Evolutionary conservation across 192 early-diverging fungal species (phyloP), one percentile per base, ranked within the genome.

Genomic region (Gonapodya prolifera): DNA sequence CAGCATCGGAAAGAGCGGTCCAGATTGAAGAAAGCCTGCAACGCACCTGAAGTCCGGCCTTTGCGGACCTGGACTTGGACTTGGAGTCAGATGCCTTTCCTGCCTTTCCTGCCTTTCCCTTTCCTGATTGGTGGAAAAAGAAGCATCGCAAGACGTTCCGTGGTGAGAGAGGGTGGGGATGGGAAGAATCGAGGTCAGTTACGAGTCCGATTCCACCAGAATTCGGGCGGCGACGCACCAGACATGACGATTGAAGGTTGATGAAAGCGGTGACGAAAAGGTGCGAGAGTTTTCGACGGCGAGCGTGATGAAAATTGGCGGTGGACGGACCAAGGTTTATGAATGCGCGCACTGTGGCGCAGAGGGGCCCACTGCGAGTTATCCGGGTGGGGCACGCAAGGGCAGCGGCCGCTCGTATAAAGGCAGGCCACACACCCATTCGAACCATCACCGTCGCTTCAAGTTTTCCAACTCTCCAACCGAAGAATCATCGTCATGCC

Each of bases 11-110:
- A 61, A 61, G 45, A 8, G 45, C 45, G 45, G 23, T 16, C 23
- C 45, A 61, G 8, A 61, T 16, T 61, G 45, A 23, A 61, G 23
- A 61, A n/a, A n/a, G n/a, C 8, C 45, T 23, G 45, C 8, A 61
- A 61, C 45, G 8, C 45, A 61, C 45, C 45, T 95, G 94, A 81
- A 96, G 92, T 84, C 94, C 95, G 80, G 94, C 95, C 83, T 92
- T 91, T 82, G 91, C 84, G 34, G 94, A 95, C 80, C 94, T 91
- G 75, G 92, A 92, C 71, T 73, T 73, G 71, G 28, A 30, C 84
- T 94, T 90, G 81, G 84, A 75, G 35, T 35, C 75, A 13, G 80
- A 76, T 36, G 77, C 70, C 78, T 79, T 79, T 35, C 78, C 78
- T 29, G 75, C 78, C 34, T 79, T 79, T 32, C 78, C 78, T n/a